Percentiles rank a stretch among this genome's conserved stretches.
Conservation (phyloP, 2,329 filamentous ascomycete species). For the Fusarium tuaranense region DNA sequence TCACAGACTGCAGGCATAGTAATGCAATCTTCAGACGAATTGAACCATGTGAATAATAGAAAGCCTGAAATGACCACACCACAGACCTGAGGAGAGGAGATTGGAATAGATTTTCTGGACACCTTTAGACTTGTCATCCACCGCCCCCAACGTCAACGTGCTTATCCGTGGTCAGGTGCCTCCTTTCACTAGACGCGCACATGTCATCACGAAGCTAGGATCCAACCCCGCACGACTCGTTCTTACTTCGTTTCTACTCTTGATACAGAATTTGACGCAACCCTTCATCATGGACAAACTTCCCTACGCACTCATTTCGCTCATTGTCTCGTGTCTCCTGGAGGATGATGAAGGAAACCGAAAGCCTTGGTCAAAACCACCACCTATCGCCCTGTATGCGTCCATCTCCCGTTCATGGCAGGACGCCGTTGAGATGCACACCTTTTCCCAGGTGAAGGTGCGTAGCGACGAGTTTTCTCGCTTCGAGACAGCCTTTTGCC, state of each 20-base stretch:
- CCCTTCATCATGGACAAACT: not conserved
- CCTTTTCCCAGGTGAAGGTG: not conserved
- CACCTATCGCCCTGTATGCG: constrained; percentile 4
- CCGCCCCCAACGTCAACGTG: not conserved
- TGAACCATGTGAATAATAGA: not conserved
- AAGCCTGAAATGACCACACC: not conserved
- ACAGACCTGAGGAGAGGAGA: not conserved
- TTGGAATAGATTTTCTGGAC: not conserved
- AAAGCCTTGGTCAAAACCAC: constrained; percentile 4
- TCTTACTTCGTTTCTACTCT: not conserved
- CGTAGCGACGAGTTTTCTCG: not conserved
- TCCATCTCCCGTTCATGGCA: constrained; percentile 10
- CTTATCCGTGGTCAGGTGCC: not conserved
- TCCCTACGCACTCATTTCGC: not conserved
- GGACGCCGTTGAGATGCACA: not conserved
- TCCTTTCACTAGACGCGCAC: not conserved
- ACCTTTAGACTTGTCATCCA: not conserved
- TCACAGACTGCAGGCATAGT: not conserved
- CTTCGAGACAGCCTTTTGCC: not conserved
- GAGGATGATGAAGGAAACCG: not conserved
- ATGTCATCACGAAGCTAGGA: not conserved
- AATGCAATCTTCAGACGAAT: not conserved
- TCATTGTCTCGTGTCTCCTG: not conserved
- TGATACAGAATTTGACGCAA: not conserved
- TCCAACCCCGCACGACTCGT: not conserved